A percentile compares a stretch with the other conserved stretches of the same genome.
Evolutionary conservation across 1,284 basidiomycete species (phyloP).

Genomic region (Pseudozyma pruni): DNA sequence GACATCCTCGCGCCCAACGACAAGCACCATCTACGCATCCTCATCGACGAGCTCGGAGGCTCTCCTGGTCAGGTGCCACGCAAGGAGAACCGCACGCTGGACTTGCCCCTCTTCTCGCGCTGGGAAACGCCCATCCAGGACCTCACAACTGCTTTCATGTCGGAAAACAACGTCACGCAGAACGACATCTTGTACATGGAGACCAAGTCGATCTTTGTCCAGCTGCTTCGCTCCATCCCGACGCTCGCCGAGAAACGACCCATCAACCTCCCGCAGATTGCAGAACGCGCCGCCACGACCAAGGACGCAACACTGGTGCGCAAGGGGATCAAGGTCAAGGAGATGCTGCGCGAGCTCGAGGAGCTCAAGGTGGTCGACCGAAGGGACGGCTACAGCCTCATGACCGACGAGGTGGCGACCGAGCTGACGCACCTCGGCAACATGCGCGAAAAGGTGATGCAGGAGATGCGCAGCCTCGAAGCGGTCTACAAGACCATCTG

Average conservation of each 20-base stretch:
- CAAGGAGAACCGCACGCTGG: constrained; percentile 94
- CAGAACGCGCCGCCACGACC: constrained; percentile 93
- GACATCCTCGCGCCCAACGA: constrained; percentile 95
- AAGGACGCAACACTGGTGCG: constrained; percentile 94
- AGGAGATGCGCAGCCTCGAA: constrained; percentile 91
- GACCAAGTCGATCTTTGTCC: constrained; percentile 98
- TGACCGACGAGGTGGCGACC: constrained; percentile 95
- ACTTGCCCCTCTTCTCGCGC: constrained; percentile 90
- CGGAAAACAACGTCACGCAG: constrained; percentile 89
- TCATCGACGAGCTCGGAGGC: constrained; percentile 92
- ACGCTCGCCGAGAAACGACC: constrained; percentile 81
- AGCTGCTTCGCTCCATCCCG: constrained; percentile 93
- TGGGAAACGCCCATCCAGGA: constrained; percentile 99
- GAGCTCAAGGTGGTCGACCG: constrained; percentile 87
- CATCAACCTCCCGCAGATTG: constrained; percentile 86
- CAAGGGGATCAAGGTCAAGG: constrained; percentile 98
- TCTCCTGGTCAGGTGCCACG: constrained; percentile 94
- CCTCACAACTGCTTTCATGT: constrained; percentile 92
- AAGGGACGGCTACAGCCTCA: constrained; percentile 85
- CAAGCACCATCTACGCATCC: constrained; percentile 93
- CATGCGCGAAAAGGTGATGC: constrained; percentile 90
- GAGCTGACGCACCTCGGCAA: constrained; percentile 97
- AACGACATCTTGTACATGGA: constrained; percentile 99
- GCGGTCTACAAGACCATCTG: constrained; percentile 98
- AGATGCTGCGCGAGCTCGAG: constrained; percentile 96